Base-by-base conservation (phyloP, 257 asterid species). In the Dorcoceras hygrometricum region DNA sequence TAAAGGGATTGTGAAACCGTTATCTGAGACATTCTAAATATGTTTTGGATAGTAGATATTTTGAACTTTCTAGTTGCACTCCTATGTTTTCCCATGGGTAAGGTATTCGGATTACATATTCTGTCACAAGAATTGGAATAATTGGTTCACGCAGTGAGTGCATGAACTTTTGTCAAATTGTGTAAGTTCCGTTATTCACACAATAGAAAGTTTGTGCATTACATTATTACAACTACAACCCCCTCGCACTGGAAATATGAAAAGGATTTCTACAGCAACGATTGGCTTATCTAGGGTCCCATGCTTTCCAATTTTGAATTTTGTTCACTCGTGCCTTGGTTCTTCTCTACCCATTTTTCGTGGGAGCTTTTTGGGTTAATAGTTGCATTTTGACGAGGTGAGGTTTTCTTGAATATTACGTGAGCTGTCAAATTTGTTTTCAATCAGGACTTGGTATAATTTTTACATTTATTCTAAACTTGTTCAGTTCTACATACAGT, bases 221-320 rank as follows among this genome's bases (percentile, higher is more conserved):
- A 43, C 55, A 32, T 48, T 65, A 2, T 34, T 18, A 58, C 23
- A 27, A 28, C 8, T 24, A 59, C 9, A 2, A 59, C 63, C 63
- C 14, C 63, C 39, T 28, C 25, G 16, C 8, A 6, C 8, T 14
- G 29, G 19, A 57, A 57, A 26, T 32, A 9, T 61, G 50, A 39
- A 39, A 34, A 11, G 3, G 50, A n/a, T 39, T 39, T 39, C n/a
- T 39, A 39, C 50, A 11, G n/a, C 50, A 39, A 12, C 12, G 50
- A 39, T 39, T 39, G 18, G 29, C 68, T 23, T 62, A n/a, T 39
- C 12, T 62, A 62, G 34, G 23, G 53, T 67, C 28, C 28, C 22
- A 14, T 24, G 43, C 27, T 18, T 23, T 22, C 24, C 19, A n/a
- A 12, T 28, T n/a, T 31, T 34, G 62, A 54, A 20, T 8, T 43